These are phyloP conservation scores for Ceratobasidium sp. DNA, from an alignment of 1,284 basidiomycete species.

Conservation along the genomic window DNA sequence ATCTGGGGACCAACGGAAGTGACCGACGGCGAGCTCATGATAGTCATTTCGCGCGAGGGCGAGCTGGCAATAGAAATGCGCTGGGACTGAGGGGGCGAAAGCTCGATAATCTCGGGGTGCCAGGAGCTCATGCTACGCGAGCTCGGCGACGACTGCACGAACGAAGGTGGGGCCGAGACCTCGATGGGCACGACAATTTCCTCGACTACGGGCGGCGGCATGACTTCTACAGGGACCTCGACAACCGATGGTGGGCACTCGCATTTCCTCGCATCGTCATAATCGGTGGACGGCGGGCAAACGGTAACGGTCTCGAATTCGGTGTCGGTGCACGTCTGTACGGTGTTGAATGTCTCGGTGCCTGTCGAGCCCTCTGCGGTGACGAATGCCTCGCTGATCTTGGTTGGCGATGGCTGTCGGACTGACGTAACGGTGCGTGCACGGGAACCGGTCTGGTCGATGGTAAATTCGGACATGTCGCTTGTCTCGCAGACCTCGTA, in stretches of 20 bases:
- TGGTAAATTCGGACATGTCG: slow-evolving; percentile 33
- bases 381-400: slow-evolving; percentile 35
- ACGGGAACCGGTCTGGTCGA: slow-evolving; percentile 31
- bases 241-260: slow-evolving; percentile 24
- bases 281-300: slow-evolving; percentile 39
- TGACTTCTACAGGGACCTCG: neutral
- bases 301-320: slow-evolving; percentile 40
- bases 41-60: too few relatives aligned
- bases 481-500: slow-evolving; percentile 40
- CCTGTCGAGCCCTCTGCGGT: slow-evolving; percentile 29
- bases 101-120: slow-evolving; percentile 10
- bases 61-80: slow-evolving; percentile 4
- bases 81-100: slow-evolving; percentile 22
- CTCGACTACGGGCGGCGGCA: neutral
- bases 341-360: slow-evolving; percentile 9
- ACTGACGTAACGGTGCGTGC: slow-evolving; percentile 23
- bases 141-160: slow-evolving; percentile 1
- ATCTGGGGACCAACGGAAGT: neutral
- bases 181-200: neutral
- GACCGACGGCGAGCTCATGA: neutral
- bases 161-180: neutral
- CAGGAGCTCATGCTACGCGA: too few relatives aligned
- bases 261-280: slow-evolving; percentile 33
- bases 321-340: slow-evolving; percentile 29
- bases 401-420: slow-evolving; percentile 16